phyloP scores from a whole-genome alignment of 108 stramenopile species.

The Fistulifera pelliculosa region DNA sequence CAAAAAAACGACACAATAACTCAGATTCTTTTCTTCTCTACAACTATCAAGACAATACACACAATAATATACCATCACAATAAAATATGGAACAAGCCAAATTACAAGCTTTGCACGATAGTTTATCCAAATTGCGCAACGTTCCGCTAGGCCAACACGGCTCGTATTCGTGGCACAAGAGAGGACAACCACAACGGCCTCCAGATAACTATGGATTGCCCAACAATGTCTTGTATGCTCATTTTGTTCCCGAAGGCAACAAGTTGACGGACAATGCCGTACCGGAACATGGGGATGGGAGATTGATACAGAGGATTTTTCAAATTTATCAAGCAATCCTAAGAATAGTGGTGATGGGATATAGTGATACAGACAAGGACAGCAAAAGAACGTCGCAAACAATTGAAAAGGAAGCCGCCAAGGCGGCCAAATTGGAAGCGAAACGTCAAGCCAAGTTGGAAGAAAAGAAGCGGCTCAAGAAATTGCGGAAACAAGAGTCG shows the following conservation, averaged over 20 bases:
- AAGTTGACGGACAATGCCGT: slow-evolving; percentile 35
- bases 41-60: too few relatives aligned
- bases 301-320: slow-evolving; percentile 74
- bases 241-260: slow-evolving; percentile 67
- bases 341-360: too few relatives aligned
- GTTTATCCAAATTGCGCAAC: slow-evolving; percentile 58
- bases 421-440: slow-evolving; percentile 50
- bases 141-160: slow-evolving; percentile 26
- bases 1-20: too few relatives aligned
- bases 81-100: slow-evolving; percentile 72
- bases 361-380: slow-evolving; percentile 14
- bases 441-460: slow-evolving; percentile 56
- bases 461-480: slow-evolving; percentile 35
- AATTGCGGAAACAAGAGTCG: slow-evolving; percentile 10
- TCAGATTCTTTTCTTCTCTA: too few relatives aligned
- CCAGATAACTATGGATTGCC: slow-evolving; percentile 52
- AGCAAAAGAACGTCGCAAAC: slow-evolving; percentile 27
- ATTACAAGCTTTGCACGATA: slow-evolving; percentile 69
- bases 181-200: slow-evolving; percentile 14
- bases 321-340: slow-evolving; percentile 34
- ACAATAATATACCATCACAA: too few relatives aligned
- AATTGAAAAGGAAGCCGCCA: slow-evolving; percentile 43
- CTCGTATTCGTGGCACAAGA: slow-evolving; percentile 10
- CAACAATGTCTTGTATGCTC: slow-evolving; percentile 61
- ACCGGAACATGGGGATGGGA: slow-evolving; percentile 59